A percentile compares a stretch with the other conserved stretches of the same genome.
Conservation (phyloP, 768 basidiomycete species). For the Rhodotorula diobovata region DNA sequence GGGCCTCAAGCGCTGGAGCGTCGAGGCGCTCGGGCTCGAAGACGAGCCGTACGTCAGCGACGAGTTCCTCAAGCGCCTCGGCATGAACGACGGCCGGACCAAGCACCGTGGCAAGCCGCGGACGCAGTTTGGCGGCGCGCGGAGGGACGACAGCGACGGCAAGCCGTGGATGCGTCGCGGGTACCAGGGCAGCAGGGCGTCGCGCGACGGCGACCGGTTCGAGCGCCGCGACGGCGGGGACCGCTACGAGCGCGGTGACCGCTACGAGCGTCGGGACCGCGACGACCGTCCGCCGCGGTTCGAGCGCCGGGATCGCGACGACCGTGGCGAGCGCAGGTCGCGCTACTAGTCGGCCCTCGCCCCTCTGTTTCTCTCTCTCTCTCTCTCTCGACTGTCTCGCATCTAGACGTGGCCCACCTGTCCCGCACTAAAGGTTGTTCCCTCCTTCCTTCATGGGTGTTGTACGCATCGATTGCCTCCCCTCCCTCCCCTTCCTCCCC, state of each 20-base stretch:
- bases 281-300: background rate
- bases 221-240: background rate
- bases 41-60: conserved; percentile 56
- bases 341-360: background rate
- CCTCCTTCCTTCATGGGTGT: no score
- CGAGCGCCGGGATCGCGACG: background rate
- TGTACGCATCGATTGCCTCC: no score
- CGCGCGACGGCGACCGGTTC: background rate
- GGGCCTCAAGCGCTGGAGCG: conserved; percentile 62
- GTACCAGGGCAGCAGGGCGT: background rate
- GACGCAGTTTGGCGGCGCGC: background rate
- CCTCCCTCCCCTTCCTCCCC: no score
- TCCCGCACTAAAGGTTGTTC: no score
- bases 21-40: conserved; percentile 56
- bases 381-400: background rate
- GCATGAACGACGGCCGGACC: conserved; percentile 42
- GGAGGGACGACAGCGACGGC: background rate
- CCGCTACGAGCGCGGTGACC: background rate
- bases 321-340: background rate
- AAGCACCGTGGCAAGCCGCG: conserved; percentile 13
- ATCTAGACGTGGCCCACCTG: no score
- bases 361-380: background rate
- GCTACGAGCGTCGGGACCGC: background rate
- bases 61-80: conserved; percentile 53
- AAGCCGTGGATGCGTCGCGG: background rate